A percentile compares a stretch with the other conserved stretches of the same genome.
Conservation (phyloP, 2,329 filamentous ascomycete species). For the Phyllosticta citrichinensis region DNA sequence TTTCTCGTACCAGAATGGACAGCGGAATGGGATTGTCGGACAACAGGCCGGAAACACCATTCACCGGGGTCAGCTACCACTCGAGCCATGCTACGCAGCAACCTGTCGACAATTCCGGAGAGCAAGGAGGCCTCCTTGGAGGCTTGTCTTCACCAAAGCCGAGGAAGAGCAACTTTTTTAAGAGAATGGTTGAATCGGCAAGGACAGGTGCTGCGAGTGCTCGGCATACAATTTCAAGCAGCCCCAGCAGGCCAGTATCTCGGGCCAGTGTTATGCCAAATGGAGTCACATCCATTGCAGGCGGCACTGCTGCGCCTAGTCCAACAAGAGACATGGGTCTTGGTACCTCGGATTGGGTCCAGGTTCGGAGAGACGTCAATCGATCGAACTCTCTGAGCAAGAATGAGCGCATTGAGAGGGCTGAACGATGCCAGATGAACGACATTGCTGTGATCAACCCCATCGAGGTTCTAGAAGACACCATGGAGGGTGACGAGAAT, state of each 20-base stretch:
- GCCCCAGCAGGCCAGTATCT: conserved; percentile 33
- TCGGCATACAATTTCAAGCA: conserved; percentile 65
- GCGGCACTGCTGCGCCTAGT: conserved; percentile 31
- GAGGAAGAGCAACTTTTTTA: conserved; percentile 78
- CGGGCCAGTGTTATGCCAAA: conserved; percentile 31
- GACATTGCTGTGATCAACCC: conserved; percentile 82
- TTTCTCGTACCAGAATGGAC: conserved; percentile 20
- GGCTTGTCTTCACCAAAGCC: conserved; percentile 70
- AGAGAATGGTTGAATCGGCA: conserved; percentile 86
- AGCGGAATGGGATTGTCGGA: conserved; percentile 29
- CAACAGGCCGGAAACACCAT: conserved; percentile 41
- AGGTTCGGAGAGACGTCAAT: conserved; percentile 91
- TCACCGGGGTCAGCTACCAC: conserved; percentile 80
- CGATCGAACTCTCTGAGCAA: conserved; percentile 86
- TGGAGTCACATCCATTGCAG: conserved; percentile 45
- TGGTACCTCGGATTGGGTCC: conserved; percentile 72
- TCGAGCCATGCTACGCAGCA: conserved; percentile 63
- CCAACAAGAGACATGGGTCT: conserved; percentile 59
- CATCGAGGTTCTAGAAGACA: conserved; percentile 77
- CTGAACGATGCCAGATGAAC: conserved; percentile 88
- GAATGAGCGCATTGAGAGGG: conserved; percentile 75
- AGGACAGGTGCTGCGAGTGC: conserved; percentile 89
- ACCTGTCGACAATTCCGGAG: conserved; percentile 53
- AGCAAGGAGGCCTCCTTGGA: conserved; percentile 61
- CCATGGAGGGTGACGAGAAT: conserved; percentile 81